Base-by-base conservation (phyloP, 2,329 filamentous ascomycete species). In the Botrytis byssoidea region DNA sequence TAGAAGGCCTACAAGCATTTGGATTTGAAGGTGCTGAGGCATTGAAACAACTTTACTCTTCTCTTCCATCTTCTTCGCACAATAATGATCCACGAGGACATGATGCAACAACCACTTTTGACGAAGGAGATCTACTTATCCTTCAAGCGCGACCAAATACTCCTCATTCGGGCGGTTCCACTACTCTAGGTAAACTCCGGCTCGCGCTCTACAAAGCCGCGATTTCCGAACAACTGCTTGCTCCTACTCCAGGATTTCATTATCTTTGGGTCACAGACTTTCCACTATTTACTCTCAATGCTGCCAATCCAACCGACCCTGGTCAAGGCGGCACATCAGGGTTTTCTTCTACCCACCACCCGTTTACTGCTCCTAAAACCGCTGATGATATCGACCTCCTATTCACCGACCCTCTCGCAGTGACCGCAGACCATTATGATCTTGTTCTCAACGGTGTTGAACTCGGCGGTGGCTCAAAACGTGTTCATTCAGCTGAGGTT, bases 391-490 rank as follows among this genome's bases (percentile, higher is more conserved):
- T 97, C 25, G 91, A 94, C 57, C 83, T 93, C 0, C 88, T 98
- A 1, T 85, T 90, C 55, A 90, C 86, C 0, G 86, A 94, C 59
- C 95, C 96, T 0, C 85, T 94, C 0, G 83, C 86, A 65, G 94
- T 90, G 1, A 89, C 88, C 77, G 97, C 92, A 5, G 95, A 97
- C 79, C 95, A 97, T 81, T 99, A 98, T 83, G 96, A 99, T 79
- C 89, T 99, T 22, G 95, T 99, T 0, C 89, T 98, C 78, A 99
- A 99, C 81, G 96, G 96, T 6, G 90, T 97, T 8, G 96, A 99
- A 83, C 88, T 99, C 2, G 96, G 96, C 40, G 96, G 96, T 18
- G 97, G 96, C 48, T 97, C 93, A 81, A 89, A 94, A 22, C 93
- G 96, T 87, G 98, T 98, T 73, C 96, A 99, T 83, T 88, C 92